phyloP scores from a whole-genome alignment of 1,284 basidiomycete species.

The Coniophora puteana region DNA sequence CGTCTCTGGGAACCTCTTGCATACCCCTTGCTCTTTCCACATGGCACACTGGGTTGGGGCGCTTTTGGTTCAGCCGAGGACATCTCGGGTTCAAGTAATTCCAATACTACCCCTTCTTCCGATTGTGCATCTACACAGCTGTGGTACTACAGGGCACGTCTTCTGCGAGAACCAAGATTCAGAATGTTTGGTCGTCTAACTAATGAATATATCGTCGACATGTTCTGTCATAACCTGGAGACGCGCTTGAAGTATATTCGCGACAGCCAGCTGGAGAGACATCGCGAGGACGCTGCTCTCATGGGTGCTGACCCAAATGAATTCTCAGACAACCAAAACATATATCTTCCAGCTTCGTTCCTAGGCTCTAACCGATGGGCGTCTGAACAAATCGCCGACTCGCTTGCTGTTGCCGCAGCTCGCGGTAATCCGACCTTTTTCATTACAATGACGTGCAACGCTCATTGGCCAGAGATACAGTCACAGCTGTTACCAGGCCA shows the following conservation, averaged over 20 bases:
- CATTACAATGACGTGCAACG: slow-evolving; percentile 36
- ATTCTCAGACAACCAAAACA: slow-evolving; percentile 15
- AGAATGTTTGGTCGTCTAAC: slow-evolving; percentile 28
- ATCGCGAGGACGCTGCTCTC: slow-evolving; percentile 16
- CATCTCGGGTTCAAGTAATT: too few relatives aligned
- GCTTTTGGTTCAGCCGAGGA: too few relatives aligned
- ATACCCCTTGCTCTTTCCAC: slow-evolving; percentile 33
- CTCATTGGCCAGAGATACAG: slow-evolving; percentile 34
- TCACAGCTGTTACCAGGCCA: slow-evolving; percentile 26
- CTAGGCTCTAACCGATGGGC: slow-evolving; percentile 33
- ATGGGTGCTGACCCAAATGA: slow-evolving; percentile 14
- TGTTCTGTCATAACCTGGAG: slow-evolving; percentile 31
- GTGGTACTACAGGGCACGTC: slow-evolving; percentile 22
- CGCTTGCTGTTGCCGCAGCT: slow-evolving; percentile 28
- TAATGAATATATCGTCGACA: slow-evolving; percentile 34
- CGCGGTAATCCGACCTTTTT: slow-evolving; percentile 32
- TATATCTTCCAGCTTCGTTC: slow-evolving; percentile 32
- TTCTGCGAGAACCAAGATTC: slow-evolving; percentile 26
- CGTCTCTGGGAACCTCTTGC: slow-evolving; percentile 30
- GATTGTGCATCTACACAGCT: slow-evolving; percentile 17
- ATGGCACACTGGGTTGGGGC: slow-evolving; percentile 32
- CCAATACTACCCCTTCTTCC: too few relatives aligned
- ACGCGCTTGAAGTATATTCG: slow-evolving; percentile 28
- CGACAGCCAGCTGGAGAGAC: too few relatives aligned
- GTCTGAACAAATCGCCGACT: slow-evolving; percentile 32